Evolutionary conservation across 768 basidiomycete genomes (phyloP).

Genomic region (Paxillus ammoniavirescens): DNA sequence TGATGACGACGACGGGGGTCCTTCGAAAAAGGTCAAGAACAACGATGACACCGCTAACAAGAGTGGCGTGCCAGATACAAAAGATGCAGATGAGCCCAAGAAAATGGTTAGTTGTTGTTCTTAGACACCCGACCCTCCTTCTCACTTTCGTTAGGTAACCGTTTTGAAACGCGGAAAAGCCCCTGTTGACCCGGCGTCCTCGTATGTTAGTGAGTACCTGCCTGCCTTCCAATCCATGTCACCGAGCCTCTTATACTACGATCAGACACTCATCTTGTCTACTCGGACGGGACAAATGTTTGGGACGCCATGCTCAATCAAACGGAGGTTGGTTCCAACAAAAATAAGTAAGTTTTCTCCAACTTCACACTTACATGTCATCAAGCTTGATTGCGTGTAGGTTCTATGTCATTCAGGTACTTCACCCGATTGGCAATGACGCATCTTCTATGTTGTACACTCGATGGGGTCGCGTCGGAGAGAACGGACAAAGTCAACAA

Average conservation of each 20-base stretch:
- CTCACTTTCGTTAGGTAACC: constrained; percentile 36
- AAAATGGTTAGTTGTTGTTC: constrained; percentile 41
- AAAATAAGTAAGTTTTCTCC: constrained; percentile 44
- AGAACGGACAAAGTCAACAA: constrained; percentile 46
- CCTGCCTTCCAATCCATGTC: not conserved
- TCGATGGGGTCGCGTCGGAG: constrained; percentile 64
- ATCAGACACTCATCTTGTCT: constrained; percentile 53
- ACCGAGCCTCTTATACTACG: not conserved
- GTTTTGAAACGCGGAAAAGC: constrained; percentile 54
- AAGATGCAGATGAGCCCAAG: constrained; percentile 21
- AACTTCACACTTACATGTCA: not conserved
- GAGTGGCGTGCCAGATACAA: constrained; percentile 23
- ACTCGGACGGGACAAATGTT: constrained; percentile 35
- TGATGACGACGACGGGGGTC: constrained; percentile 4
- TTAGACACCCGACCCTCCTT: not conserved
- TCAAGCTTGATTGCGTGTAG: constrained; percentile 23
- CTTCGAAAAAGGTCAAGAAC: constrained; percentile 20
- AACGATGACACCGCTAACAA: constrained; percentile 18
- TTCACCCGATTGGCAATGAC: constrained; percentile 46
- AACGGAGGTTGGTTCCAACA: constrained; percentile 46
- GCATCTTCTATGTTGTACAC: constrained; percentile 42
- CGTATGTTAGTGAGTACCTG: constrained; percentile 42
- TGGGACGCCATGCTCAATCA: constrained; percentile 69
- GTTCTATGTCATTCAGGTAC: constrained; percentile 58
- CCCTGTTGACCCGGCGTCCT: constrained; percentile 50